phyloP scores from a whole-genome alignment of 148 eudicot genomes.

The Camellia lanceoleosa region DNA sequence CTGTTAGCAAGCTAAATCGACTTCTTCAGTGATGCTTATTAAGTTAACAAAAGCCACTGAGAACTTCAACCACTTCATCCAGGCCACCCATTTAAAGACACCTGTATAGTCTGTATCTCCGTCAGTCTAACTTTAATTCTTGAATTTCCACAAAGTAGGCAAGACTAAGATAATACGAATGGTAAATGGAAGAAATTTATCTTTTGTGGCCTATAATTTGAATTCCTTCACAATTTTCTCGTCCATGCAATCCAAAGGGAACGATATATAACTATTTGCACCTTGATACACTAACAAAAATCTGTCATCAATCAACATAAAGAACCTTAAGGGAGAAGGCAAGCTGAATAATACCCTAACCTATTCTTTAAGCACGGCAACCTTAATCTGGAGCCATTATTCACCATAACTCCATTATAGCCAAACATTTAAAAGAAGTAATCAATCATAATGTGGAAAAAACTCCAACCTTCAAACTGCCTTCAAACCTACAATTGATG shows the following conservation, averaged over 20 bases:
- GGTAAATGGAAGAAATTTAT: neutral
- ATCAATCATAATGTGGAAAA: neutral
- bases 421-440: neutral
- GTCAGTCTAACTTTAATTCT: neutral
- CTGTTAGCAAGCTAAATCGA: neutral
- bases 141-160: neutral
- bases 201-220: neutral
- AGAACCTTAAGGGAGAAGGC: neutral
- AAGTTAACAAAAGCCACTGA: neutral
- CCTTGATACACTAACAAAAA: neutral
- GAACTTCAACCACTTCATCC: neutral
- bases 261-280: neutral
- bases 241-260: neutral
- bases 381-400: too few species aligned
- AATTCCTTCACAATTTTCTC: neutral
- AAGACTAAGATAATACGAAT: neutral
- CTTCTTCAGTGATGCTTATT: neutral
- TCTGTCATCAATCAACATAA: neutral
- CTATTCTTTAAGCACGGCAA: too few species aligned
- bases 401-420: neutral
- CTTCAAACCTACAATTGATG: neutral
- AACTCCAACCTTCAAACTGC: constrained; percentile 1
- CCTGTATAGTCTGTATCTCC: too few species aligned
- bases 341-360: too few species aligned
- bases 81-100: neutral